Base-by-base conservation (phyloP, 2,329 filamentous ascomycete genomes). In the Colletotrichum endophyticum region DNA sequence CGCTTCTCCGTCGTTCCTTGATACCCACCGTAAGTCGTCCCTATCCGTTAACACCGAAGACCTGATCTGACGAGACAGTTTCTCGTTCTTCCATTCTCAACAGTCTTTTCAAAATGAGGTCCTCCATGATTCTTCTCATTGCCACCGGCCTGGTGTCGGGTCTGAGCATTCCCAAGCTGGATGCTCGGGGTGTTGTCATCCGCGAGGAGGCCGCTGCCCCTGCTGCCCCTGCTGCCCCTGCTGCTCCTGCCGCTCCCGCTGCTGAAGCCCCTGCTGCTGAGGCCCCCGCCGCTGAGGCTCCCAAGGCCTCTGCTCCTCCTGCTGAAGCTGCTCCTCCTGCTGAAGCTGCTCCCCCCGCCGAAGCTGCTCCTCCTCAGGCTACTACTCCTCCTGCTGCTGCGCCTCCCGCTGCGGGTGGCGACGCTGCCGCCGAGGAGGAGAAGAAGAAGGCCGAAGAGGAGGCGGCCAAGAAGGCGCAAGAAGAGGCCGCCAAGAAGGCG, bases 61-160 rank as follows among this genome's bases (percentile, higher is more conserved):
- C 36, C 30, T 15, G 12, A 27, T 22, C 73, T 77, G 15, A 77
- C 73, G 12, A 32, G 12, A 4, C 13, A 75, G 64, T 62, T 63
- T 73, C 64, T 62, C 59, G 36, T 53, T 66, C 71, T 71, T 76
- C 28, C 19, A 19, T 70, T 70, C 66, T 61, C 64, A n/a, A 76
- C 66, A 70, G 49, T 74, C 44, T 63, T 66, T 57, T 62, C 78
- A 80, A 72, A 68, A 83, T 83, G 82, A 83, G 80, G 80, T 80
- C 81, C 53, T 72, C 78, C 74, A 78, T 80, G 56, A 49, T 83
- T 30, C 73, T 83, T 64, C 77, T 83, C 49, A 34, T 83, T 44
- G 79, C 82, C 34, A 80, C 79, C 75, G 81, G 82, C 78, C 80
- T 83, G 80, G 82, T 79, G 75, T 82, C 82, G 74, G 82, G 80